Evolutionary conservation across 768 basidiomycete species (phyloP).

Genomic region (Phanerochaete sordida): DNA sequence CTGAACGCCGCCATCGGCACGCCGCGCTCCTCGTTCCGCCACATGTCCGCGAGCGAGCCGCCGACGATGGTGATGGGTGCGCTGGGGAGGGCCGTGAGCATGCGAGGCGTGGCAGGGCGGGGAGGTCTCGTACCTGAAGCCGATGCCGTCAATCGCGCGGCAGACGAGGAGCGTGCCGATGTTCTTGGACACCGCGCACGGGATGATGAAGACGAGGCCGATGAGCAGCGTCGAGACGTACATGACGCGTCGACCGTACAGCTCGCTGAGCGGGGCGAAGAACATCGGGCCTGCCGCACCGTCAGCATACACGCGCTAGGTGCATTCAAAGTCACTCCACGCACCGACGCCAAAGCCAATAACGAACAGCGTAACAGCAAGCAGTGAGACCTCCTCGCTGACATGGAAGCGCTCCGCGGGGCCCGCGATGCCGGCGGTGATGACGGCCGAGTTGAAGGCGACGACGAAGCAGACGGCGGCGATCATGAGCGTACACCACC

Average conservation of each 20-base stretch:
- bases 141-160: conserved; percentile 28
- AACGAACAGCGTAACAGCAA: conserved; percentile 58
- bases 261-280: conserved; percentile 28
- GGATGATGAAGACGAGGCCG: conserved; percentile 59
- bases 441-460: background rate
- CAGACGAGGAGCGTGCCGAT: conserved; percentile 58
- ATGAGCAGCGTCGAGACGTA: conserved; percentile 54
- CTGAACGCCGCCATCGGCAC: conserved; percentile 51
- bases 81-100: background rate
- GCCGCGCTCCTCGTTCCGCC: conserved; percentile 42
- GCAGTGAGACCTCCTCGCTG: conserved; percentile 42
- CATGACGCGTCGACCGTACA: conserved; percentile 57
- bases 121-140: conserved; percentile 8
- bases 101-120: background rate
- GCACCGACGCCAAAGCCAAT: conserved; percentile 60
- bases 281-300: background rate
- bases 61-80: conserved; percentile 41
- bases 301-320: conserved; percentile 22
- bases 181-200: conserved; percentile 54
- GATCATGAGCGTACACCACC: conserved; percentile 20
- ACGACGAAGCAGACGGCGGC: conserved; percentile 13
- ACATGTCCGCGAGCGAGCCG: conserved; percentile 61
- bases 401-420: conserved; percentile 44
- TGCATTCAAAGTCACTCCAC: too few relatives aligned
- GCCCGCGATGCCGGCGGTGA: conserved; percentile 38